Conservation (phyloP, 2,329 filamentous ascomycete genomes). For the Phialophora expanda region DNA sequence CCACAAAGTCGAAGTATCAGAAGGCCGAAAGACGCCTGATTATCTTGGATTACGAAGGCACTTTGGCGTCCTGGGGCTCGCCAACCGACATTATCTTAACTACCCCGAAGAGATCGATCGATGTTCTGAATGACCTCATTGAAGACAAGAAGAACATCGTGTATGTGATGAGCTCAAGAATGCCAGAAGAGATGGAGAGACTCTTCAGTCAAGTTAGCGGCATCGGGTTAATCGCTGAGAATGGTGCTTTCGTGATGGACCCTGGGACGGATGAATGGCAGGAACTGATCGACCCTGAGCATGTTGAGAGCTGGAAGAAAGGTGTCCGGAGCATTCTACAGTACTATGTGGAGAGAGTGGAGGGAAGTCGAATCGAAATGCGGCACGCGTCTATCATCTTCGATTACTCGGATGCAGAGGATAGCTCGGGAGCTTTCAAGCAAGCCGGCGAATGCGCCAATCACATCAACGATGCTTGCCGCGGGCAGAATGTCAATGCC, state of each 20-base stretch:
- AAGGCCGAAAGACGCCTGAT: slow-evolving; percentile 74
- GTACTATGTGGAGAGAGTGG: slow-evolving; percentile 89
- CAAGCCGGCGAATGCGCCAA: slow-evolving; percentile 89
- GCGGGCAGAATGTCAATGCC: slow-evolving; percentile 80
- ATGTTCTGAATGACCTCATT: slow-evolving; percentile 80
- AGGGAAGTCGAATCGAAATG: slow-evolving; percentile 85
- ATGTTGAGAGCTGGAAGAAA: slow-evolving; percentile 78
- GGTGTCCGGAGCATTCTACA: slow-evolving; percentile 81
- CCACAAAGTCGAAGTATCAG: slow-evolving; percentile 70
- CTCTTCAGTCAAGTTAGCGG: slow-evolving; percentile 83
- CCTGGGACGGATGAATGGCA: slow-evolving; percentile 70
- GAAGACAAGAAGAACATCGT: slow-evolving; percentile 81
- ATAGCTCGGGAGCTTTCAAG: slow-evolving; percentile 73
- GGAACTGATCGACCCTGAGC: slow-evolving; percentile 73
- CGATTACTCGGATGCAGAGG: slow-evolving; percentile 82
- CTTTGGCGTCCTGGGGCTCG: slow-evolving; percentile 83
- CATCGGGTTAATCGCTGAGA: slow-evolving; percentile 90
- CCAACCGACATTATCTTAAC: slow-evolving; percentile 83
- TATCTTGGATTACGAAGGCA: slow-evolving; percentile 92
- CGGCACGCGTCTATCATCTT: slow-evolving; percentile 91
- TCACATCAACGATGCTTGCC: slow-evolving; percentile 93
- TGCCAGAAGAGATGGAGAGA: slow-evolving; percentile 83
- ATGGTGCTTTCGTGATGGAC: slow-evolving; percentile 86
- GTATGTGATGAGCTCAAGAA: slow-evolving; percentile 91
- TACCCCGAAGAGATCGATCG: slow-evolving; percentile 82